Conservation (phyloP, 176 grass and related monocot genomes). For the Zea luxurians region DNA sequence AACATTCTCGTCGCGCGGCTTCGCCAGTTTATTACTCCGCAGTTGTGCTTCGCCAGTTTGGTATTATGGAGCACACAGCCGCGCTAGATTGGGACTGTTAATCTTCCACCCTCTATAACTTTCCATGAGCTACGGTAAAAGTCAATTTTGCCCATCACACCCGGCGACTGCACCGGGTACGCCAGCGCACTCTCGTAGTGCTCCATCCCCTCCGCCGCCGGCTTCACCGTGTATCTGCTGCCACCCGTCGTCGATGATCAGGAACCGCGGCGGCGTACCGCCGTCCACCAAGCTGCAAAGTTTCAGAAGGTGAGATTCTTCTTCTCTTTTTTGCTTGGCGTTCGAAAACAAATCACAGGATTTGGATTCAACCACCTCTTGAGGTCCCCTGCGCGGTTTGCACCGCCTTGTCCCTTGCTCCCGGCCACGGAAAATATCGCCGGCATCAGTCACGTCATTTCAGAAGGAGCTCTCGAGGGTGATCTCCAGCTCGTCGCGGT, state of each 20-base stretch:
- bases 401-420: conserved; percentile 57
- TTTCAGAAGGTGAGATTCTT: not conserved
- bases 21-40: too few relatives aligned
- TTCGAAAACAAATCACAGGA: not conserved
- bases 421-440: too few relatives aligned
- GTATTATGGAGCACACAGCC: too few relatives aligned
- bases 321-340: too few relatives aligned
- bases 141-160: conserved; percentile 67
- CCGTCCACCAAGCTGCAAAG: conserved; percentile 56
- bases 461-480: conserved; percentile 56
- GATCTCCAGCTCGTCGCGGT: conserved; percentile 64
- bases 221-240: conserved; percentile 86
- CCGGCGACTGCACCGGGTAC: conserved; percentile 66
- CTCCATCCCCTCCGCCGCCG: conserved; percentile 53
- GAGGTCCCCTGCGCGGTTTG: conserved; percentile 58
- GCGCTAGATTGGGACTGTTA: too few relatives aligned
- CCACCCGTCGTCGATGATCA: conserved; percentile 88
- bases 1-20: too few relatives aligned
- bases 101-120: too few relatives aligned
- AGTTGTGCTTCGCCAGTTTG: too few relatives aligned
- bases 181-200: conserved; percentile 59
- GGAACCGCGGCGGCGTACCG: conserved; percentile 67
- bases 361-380: conserved; percentile 31
- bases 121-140: too few relatives aligned
- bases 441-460: too few relatives aligned